A percentile compares a stretch with the other conserved stretches of the same genome.
phyloP scores from a whole-genome alignment of 2,329 filamentous ascomycete species.

The Leptodontidium sp. region DNA sequence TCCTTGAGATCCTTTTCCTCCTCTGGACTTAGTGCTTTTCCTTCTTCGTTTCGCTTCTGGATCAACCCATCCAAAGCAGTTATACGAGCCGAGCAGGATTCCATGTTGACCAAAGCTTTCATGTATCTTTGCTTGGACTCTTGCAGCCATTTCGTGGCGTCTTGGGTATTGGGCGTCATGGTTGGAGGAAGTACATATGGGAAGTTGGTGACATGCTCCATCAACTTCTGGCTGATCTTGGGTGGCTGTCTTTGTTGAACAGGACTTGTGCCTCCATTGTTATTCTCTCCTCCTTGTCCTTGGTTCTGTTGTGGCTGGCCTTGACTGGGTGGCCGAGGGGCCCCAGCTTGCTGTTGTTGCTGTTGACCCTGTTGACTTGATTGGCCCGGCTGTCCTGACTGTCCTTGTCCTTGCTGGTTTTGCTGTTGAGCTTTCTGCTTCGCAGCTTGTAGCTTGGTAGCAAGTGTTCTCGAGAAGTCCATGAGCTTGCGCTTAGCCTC shows the following conservation, averaged over 20 bases:
- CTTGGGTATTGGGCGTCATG: conserved; percentile 53
- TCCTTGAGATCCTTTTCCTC: conserved; percentile 56
- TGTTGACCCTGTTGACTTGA: conserved; percentile 30
- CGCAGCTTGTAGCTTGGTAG: conserved; percentile 56
- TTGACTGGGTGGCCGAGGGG: conserved; percentile 36
- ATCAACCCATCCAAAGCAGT: conserved; percentile 53
- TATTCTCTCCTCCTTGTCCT: conserved; percentile 34
- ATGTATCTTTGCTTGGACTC: conserved; percentile 58
- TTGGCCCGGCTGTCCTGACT: conserved; percentile 28
- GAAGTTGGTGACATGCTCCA: conserved; percentile 58
- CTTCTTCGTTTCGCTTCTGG: conserved; percentile 54
- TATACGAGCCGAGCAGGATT: conserved; percentile 53
- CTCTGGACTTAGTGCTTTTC: conserved; percentile 55
- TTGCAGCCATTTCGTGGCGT: conserved; percentile 56
- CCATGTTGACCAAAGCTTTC: conserved; percentile 59
- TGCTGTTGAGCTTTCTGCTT: conserved; percentile 34
- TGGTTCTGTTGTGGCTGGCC: conserved; percentile 33
- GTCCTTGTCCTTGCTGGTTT: conserved; percentile 29
- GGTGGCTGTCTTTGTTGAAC: conserved; percentile 32
- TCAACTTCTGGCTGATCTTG: conserved; percentile 46
- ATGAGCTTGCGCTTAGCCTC: conserved; percentile 64
- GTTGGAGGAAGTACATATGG: conserved; percentile 55
- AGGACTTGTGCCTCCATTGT: not conserved
- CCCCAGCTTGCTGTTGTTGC: conserved; percentile 30
- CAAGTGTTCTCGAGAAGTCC: conserved; percentile 67